A percentile compares a stretch with the other conserved stretches of the same genome.
Conservation (phyloP, 345 rosid genomes). For the Arabis hirsuta region DNA sequence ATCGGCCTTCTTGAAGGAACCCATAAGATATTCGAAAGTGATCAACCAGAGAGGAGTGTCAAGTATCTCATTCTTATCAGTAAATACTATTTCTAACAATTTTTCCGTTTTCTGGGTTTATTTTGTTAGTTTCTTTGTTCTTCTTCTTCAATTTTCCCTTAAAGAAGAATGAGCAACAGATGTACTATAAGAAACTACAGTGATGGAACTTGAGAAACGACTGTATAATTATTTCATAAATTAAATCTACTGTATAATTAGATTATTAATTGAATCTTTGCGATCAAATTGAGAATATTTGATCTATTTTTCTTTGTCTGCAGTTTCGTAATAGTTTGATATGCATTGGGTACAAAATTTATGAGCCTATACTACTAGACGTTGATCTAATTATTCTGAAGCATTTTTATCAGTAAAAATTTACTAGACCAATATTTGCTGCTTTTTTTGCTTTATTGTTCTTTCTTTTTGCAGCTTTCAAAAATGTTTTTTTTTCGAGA, state of each 20-base stretch:
- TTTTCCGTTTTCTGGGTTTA: conserved; percentile 7
- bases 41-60: conserved; percentile 18
- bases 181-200: conserved; percentile 37
- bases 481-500: no score
- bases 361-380: no score
- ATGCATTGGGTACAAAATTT: no score
- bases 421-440: no score
- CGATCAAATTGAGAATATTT: neutral
- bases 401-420: no score
- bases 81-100: conserved; percentile 27
- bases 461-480: no score
- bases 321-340: no score
- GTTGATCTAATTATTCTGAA: no score
- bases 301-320: no score
- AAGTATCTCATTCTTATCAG: conserved; percentile 29
- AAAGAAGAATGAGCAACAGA: conserved; percentile 18
- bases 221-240: conserved; percentile 32
- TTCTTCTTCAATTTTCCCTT: neutral
- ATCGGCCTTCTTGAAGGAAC: conserved; percentile 19
- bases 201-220: conserved; percentile 31
- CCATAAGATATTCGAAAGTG: conserved; percentile 23
- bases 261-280: neutral
- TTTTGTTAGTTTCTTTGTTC: conserved; percentile 24
- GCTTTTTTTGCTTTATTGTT: no score
- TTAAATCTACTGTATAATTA: no score